These are phyloP conservation scores for Metrosideros polymorpha DNA, from an alignment of 441 rosid genomes.

Conservation along the genomic window DNA sequence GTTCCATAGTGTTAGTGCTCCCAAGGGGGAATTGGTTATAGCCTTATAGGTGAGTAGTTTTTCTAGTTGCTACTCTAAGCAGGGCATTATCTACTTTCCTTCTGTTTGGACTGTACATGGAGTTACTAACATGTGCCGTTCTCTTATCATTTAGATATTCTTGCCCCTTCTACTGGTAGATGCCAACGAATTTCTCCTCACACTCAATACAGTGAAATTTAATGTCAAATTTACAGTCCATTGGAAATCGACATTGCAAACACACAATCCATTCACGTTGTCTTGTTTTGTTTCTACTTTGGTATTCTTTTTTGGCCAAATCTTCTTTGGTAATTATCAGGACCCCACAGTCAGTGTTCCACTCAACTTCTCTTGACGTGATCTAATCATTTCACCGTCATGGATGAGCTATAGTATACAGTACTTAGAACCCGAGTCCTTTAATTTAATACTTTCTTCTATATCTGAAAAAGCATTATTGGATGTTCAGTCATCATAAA, in stretches of 20 bases:
- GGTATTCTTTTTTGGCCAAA: not conserved
- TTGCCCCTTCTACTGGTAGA: not conserved
- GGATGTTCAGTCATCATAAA: not conserved
- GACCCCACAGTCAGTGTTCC: not conserved
- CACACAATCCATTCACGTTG: not conserved
- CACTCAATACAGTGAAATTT: not conserved
- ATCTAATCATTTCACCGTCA: not conserved
- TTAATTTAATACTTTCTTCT: not conserved
- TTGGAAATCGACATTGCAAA: not conserved
- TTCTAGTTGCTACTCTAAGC: not conserved
- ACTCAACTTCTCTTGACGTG: not conserved
- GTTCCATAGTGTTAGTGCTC: not conserved
- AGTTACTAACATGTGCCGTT: not conserved
- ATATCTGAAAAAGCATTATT: not conserved
- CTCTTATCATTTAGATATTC: not conserved
- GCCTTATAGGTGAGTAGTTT: not conserved
- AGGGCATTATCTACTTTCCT: not conserved
- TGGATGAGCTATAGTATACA: not conserved
- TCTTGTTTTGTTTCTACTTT: not conserved
- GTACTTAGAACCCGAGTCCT: not conserved
- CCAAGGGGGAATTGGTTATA: not conserved
- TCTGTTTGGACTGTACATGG: not conserved
- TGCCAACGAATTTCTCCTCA: not conserved
- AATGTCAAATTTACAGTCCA: not conserved
- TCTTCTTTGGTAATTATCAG: not conserved